Conservation (phyloP, 2,329 filamentous ascomycete genomes). For the Colletotrichum chrysophilum region DNA sequence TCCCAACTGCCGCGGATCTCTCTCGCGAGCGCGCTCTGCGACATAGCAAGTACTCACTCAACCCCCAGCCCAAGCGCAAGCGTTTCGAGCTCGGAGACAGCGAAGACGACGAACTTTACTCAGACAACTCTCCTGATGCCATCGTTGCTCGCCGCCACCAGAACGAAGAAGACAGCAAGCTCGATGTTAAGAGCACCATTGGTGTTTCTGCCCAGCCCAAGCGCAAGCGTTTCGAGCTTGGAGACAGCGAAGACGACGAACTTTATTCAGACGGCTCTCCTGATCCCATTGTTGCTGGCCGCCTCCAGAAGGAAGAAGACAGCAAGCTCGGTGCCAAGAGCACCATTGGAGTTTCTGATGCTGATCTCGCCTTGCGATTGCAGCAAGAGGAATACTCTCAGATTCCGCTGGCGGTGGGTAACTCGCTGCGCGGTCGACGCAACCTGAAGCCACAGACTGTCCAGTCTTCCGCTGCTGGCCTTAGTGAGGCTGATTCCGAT, state of each 20-base stretch:
- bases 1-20: constrained; percentile 35
- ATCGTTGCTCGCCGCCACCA: constrained; percentile 39
- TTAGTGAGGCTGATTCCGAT: constrained; percentile 11
- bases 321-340: constrained; percentile 5
- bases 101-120: constrained; percentile 41
- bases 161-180: constrained; percentile 33
- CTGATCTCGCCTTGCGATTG: constrained; percentile 36
- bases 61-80: constrained; percentile 44
- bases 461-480: not conserved
- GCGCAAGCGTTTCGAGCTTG: constrained; percentile 48
- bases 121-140: constrained; percentile 27
- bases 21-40: constrained; percentile 50
- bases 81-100: constrained; percentile 46
- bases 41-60: constrained; percentile 55
- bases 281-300: constrained; percentile 37
- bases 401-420: not conserved
- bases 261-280: constrained; percentile 29
- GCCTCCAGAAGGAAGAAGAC: constrained; percentile 38
- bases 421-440: not conserved
- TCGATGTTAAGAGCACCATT: not conserved
- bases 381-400: constrained; percentile 37
- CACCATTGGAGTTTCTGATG: constrained; percentile 25
- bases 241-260: constrained; percentile 45
- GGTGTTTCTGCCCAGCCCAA: constrained; percentile 25
- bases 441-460: not conserved